Evolutionary conservation across 1,284 basidiomycete species (phyloP).

Genomic region (Ceratobasidium sp.): DNA sequence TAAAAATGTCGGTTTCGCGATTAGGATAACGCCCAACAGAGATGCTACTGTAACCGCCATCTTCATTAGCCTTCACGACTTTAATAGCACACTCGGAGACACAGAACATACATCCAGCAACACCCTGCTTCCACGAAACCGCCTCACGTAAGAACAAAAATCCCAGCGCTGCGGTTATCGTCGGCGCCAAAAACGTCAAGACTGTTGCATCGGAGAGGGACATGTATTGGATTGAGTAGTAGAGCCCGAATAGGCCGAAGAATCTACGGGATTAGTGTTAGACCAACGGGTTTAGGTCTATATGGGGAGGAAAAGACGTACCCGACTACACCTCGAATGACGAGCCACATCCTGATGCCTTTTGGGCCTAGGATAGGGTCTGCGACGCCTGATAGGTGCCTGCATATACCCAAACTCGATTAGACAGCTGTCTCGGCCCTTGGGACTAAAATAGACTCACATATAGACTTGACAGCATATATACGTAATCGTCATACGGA

Average conservation of each 20-base stretch:
- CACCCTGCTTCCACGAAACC: slow-evolving; percentile 68
- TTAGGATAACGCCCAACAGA: slow-evolving; percentile 61
- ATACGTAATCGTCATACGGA: slow-evolving; percentile 42
- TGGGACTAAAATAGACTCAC: slow-evolving; percentile 3
- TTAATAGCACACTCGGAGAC: slow-evolving; percentile 11
- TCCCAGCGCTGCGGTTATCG: slow-evolving; percentile 77
- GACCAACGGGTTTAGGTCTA: not conserved
- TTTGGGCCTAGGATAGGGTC: slow-evolving; percentile 48
- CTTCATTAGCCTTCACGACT: no score
- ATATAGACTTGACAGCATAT: slow-evolving; percentile 39
- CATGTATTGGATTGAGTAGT: slow-evolving; percentile 50
- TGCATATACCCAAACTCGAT: not conserved
- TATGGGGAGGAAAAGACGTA: slow-evolving; percentile 11
- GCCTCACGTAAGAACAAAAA: slow-evolving; percentile 76
- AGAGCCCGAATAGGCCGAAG: slow-evolving; percentile 47
- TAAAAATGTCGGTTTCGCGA: slow-evolving; percentile 51
- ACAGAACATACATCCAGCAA: slow-evolving; percentile 56
- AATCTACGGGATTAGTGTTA: slow-evolving; percentile 27
- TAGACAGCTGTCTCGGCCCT: not conserved
- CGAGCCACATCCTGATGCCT: slow-evolving; percentile 44
- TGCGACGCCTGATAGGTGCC: slow-evolving; percentile 30
- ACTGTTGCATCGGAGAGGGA: slow-evolving; percentile 48
- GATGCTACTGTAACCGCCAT: slow-evolving; percentile 52
- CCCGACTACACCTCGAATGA: slow-evolving; percentile 47
- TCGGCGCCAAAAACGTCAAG: slow-evolving; percentile 66